phyloP scores from a whole-genome alignment of 2,329 filamentous ascomycete species.

The Xylaria multiplex region DNA sequence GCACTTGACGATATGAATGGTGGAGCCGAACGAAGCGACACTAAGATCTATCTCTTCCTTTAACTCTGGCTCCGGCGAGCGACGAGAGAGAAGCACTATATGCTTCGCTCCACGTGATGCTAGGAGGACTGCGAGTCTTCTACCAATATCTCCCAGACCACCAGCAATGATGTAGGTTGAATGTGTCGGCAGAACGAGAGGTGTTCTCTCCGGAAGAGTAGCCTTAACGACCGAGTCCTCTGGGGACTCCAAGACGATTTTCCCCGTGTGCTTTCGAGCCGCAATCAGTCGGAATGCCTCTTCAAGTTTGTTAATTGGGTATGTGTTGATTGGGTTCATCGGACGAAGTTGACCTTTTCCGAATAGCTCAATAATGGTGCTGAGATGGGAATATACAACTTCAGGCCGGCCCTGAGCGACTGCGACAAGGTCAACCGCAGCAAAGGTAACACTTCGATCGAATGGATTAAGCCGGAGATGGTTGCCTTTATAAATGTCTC shows the following conservation, averaged over 20 bases:
- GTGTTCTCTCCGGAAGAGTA: constrained; percentile 24
- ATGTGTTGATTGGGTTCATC: constrained; percentile 27
- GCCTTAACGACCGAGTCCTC: constrained; percentile 37
- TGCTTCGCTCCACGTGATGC: constrained; percentile 47
- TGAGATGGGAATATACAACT: constrained; percentile 16
- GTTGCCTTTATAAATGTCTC: constrained; percentile 48
- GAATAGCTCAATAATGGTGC: constrained; percentile 20
- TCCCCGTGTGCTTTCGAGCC: constrained; percentile 53
- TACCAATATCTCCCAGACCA: constrained; percentile 50
- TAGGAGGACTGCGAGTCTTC: constrained; percentile 43
- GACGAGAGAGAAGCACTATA: constrained; percentile 47
- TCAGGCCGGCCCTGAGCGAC: constrained; percentile 32
- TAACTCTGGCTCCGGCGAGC: constrained; percentile 30
- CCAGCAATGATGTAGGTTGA: constrained; percentile 49
- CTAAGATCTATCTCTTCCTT: constrained; percentile 31
- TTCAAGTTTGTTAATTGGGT: constrained; percentile 44
- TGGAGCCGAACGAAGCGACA: constrained; percentile 29
- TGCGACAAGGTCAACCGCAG: constrained; percentile 30
- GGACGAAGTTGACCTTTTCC: constrained; percentile 20
- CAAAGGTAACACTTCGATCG: constrained; percentile 37
- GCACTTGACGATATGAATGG: constrained; percentile 48
- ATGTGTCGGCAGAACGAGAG: constrained; percentile 32
- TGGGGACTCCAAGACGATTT: constrained; percentile 47
- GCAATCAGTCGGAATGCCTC: constrained; percentile 54
- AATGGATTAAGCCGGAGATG: constrained; percentile 52